Base-by-base conservation (phyloP, 768 basidiomycete genomes). In the Trametes sanguinea region DNA sequence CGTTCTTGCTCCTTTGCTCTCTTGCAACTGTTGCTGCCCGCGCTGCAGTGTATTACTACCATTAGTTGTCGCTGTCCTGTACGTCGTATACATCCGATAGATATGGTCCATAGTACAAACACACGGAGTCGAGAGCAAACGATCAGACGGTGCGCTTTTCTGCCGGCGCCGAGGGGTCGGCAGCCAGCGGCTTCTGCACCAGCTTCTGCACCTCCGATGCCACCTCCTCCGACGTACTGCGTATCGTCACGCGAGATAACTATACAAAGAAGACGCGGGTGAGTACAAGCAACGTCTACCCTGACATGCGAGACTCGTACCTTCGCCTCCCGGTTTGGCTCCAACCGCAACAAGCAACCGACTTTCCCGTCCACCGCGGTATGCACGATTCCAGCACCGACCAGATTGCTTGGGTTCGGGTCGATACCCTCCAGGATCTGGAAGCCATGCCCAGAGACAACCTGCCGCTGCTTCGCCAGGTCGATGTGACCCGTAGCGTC, bases 261-360 rank as follows among this genome's bases (percentile, higher is more conserved):
- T 96, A 71, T 29, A 3, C 13, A 37, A 10, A 10, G 30, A 16
- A 52, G 37, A 17, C 48, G n/a, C n/a, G 16, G 13, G 40, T 51
- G n/a, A 44, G 22, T 30, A 50, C 43, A 47, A 39, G 14, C 17
- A 50, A 13, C 42, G 11, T 2, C 29, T 7, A 6, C 8, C 44
- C 17, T 60, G n/a, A 30, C 57, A 39, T 61, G 11, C 7, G 45
- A 22, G 5, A 64, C 61, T 13, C 82, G 53, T 70, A 94, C 94
- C 83, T 97, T 96, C 30, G 96, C 97, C 62, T 97, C 95, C 54
- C 86, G 84, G 76, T 98, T 99, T 2, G 97, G 97, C 74, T 99
- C 97, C 32, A 98, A 74, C 57, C 97, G 84, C 65, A 98, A 75
- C 64, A 99, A 78, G 71, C 97, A 98, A 6, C 97, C 97, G 52